Evolutionary conservation across 371 early-diverging fungal genomes (phyloP).

Genomic region (Haplosporangium sp.): DNA sequence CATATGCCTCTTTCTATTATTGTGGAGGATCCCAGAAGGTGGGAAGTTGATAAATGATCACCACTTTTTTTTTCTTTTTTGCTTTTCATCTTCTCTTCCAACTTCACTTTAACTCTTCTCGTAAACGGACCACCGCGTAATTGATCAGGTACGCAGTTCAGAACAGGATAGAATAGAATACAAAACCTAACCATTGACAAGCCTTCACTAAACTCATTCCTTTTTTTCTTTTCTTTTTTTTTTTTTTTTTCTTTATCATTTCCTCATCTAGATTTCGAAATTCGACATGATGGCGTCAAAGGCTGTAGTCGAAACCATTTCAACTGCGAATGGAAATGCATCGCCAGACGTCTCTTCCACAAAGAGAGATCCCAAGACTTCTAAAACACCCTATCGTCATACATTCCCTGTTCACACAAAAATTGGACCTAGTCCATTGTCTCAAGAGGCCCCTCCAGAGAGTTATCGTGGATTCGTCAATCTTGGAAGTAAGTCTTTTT

Average conservation of each 20-base stretch:
- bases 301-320: neutral
- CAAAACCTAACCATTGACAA: neutral
- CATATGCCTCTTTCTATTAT: neutral
- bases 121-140: neutral
- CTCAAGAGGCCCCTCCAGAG: slow-evolving; percentile 82
- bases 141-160: slow-evolving; percentile 1
- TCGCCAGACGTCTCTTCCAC: slow-evolving; percentile 18
- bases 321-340: slow-evolving; percentile 4
- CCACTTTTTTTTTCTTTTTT: neutral
- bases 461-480: slow-evolving; percentile 79
- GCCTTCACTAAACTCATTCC: neutral
- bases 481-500: slow-evolving; percentile 67
- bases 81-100: neutral
- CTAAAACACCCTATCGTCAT: slow-evolving; percentile 61
- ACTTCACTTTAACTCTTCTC: neutral
- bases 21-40: neutral
- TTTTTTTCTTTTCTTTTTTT: neutral
- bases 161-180: neutral
- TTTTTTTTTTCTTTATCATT: neutral
- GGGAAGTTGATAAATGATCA: neutral
- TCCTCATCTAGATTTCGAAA: neutral
- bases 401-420: slow-evolving; percentile 74
- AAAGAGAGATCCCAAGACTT: slow-evolving; percentile 15
- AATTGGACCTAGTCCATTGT: slow-evolving; percentile 71
- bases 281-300: slow-evolving; percentile 21